Percentiles rank a stretch among this genome's conserved stretches.
These are phyloP conservation scores for Neonectria punicea DNA, from an alignment of 2,329 filamentous ascomycete species.

Conservation along the genomic window DNA sequence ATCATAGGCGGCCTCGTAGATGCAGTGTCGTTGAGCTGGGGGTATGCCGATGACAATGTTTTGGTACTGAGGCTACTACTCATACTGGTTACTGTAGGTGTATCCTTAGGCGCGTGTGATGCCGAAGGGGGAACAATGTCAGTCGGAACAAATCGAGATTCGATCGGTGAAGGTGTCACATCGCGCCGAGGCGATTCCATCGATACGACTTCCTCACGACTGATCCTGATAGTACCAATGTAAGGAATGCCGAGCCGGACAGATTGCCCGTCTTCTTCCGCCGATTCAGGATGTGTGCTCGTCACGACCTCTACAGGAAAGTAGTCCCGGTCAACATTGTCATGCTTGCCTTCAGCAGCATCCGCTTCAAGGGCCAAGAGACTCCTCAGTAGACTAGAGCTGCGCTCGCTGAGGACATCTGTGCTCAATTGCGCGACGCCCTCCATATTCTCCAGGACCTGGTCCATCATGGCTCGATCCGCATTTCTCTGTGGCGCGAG, in stretches of 20 bases:
- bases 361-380: slow-evolving; percentile 6
- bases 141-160: background rate
- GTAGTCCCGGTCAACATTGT: background rate
- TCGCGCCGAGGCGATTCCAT: background rate
- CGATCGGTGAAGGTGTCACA: background rate
- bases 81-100: background rate
- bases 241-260: slow-evolving; percentile 15
- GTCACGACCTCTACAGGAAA: slow-evolving; percentile 44
- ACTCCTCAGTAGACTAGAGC: background rate
- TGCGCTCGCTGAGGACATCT: slow-evolving; percentile 5
- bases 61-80: background rate
- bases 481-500: no score
- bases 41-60: background rate
- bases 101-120: background rate
- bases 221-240: slow-evolving; percentile 18
- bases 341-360: background rate
- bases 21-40: background rate
- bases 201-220: slow-evolving; percentile 4
- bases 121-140: background rate
- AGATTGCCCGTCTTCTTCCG: slow-evolving; percentile 34
- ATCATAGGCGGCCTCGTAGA: background rate
- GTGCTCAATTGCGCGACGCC: slow-evolving; percentile 1
- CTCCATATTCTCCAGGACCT: slow-evolving; percentile 33
- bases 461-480: no score
- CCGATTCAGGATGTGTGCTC: slow-evolving; percentile 33